Evolutionary conservation across 2,329 filamentous ascomycete genomes (phyloP), one percentile per base, ranked within the genome.

Genomic region (Aureobasidium musti): DNA sequence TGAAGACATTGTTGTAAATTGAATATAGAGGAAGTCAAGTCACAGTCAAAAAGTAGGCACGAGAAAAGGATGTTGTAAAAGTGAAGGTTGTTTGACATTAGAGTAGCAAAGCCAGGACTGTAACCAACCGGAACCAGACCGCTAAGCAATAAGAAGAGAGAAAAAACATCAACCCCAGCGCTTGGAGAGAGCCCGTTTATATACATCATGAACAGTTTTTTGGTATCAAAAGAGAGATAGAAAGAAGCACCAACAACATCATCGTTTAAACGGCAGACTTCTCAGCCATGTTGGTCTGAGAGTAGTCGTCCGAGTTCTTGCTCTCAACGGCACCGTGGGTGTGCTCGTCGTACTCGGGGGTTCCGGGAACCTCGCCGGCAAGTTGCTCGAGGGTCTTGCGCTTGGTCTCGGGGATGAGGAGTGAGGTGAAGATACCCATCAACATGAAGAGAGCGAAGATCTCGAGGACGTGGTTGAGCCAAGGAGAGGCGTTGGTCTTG

Each of bases 401-500:
- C 79, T 89, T 92, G 0, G 89, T 92, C 78, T 92, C 91, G 0
- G 90, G 90, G 26, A 93, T 87, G n/a, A 94, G 78, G 3, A 92
- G 79, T 1, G 88, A 87, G 2, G 86, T 86, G 54, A 91, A 77
- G 54, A 86, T 84, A 41, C 91, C 91, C 61, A 84, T 83, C 6
- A 93, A 81, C 91, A 92, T 93, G 81, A 94, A 92, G 11, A 91
- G 81, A 0, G 89, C 89, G 76, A 91, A 92, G 43, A 92, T 89
- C 75, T 91, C 83, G 80, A 94, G 87, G 43, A 93, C 84, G 66
- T 89, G 87, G 75, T 90, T 84, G 64, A 93, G 82, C 84, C 88
- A 90, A 1, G 89, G 89, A 1, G 77, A 81, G 0, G 83, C 83
- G 23, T 80, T 78, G 68, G 84, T 85, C 19, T 80, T 76, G 8